Conservation (phyloP, 2,329 filamentous ascomycete genomes). For the Penicillium sp. region DNA sequence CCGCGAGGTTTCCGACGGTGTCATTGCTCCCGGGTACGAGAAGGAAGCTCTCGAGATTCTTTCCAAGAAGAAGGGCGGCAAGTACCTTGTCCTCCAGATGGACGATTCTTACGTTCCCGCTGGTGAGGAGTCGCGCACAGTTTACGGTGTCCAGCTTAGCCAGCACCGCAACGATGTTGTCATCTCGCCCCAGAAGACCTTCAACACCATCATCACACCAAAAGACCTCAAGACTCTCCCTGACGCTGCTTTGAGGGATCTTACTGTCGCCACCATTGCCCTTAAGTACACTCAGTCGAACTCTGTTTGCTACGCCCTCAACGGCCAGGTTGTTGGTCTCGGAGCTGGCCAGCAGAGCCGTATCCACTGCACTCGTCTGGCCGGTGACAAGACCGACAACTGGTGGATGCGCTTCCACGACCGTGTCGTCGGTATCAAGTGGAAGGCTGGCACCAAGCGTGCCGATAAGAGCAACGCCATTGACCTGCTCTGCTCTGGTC, state of each 20-base stretch:
- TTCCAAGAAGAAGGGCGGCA: constrained; percentile 97
- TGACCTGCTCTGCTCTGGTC: constrained; percentile 88
- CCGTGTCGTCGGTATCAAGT: constrained; percentile 84
- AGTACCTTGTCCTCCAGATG: constrained; percentile 95
- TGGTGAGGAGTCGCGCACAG: constrained; percentile 76
- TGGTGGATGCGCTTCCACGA: constrained; percentile 99
- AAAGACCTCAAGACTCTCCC: constrained; percentile 76
- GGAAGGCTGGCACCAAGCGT: constrained; percentile 97
- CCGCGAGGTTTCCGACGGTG: constrained; percentile 95
- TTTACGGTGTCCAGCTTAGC: constrained; percentile 86
- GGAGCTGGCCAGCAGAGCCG: constrained; percentile 96
- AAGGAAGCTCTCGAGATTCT: constrained; percentile 87
- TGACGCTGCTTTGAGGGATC: constrained; percentile 81
- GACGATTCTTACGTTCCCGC: constrained; percentile 83
- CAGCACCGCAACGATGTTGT: constrained; percentile 92
- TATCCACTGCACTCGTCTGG: constrained; percentile 97
- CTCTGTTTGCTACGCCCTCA: constrained; percentile 95
- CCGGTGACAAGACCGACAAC: constrained; percentile 98
- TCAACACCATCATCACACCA: constrained; percentile 83
- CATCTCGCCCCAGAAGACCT: constrained; percentile 80
- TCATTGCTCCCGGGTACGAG: constrained; percentile 88
- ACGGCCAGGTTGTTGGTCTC: constrained; percentile 91
- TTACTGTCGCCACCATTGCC: constrained; percentile 94
- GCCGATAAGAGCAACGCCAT: constrained; percentile 98
- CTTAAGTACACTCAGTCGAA: constrained; percentile 99